These are phyloP conservation scores for Spergularia azorica DNA, from an alignment of 179 eudicot genomes.

Conservation along the genomic window DNA sequence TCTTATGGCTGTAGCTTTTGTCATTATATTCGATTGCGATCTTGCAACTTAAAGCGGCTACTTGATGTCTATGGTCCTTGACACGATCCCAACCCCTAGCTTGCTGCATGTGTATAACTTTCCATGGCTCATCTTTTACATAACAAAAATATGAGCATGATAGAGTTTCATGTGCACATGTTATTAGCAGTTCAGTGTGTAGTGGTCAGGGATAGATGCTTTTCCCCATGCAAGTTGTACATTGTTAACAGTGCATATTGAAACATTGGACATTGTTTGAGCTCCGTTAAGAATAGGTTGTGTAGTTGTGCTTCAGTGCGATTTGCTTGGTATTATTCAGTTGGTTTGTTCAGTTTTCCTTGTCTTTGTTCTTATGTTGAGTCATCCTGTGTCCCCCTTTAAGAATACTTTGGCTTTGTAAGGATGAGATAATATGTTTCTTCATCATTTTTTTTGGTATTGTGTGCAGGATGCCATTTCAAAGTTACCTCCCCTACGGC, in stretches of 20 bases:
- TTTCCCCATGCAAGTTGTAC: not conserved
- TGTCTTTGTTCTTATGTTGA: not conserved
- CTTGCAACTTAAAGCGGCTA: not conserved
- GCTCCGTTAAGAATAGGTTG: not conserved
- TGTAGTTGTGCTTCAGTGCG: not conserved
- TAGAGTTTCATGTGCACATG: not conserved
- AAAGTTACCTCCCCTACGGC: conserved; percentile 75
- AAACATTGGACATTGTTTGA: not conserved
- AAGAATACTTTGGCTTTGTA: not conserved
- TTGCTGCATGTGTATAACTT: not conserved
- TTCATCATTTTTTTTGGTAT: not conserved
- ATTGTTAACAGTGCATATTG: not conserved
- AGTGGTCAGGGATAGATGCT: not conserved
- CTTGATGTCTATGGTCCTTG: not conserved
- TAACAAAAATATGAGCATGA: not conserved
- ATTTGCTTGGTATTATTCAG: not conserved
- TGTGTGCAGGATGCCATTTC: conserved; percentile 65
- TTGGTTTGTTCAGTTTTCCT: not conserved
- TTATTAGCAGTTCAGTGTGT: not conserved
- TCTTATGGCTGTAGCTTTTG: not conserved
- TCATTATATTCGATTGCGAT: not conserved
- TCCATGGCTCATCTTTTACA: not conserved
- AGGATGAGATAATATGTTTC: not conserved
- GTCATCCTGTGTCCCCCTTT: not conserved
- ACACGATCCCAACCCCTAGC: not conserved